Evolutionary conservation across 2,329 filamentous ascomycete genomes (phyloP).

Genomic region (Pestalotiopsis sp.): DNA sequence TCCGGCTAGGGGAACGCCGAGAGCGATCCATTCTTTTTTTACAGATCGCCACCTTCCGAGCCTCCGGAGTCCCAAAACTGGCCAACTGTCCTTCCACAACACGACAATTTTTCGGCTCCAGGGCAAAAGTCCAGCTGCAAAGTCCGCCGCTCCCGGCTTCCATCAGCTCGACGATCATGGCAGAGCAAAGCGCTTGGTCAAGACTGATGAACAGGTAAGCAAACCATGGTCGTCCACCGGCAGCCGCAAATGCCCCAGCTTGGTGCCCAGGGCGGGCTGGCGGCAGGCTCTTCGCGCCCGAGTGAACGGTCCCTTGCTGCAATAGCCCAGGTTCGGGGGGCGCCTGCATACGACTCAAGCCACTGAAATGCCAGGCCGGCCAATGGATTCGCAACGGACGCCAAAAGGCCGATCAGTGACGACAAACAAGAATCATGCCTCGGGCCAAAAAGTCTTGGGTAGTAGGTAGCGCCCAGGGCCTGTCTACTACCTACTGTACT

Average conservation of each 20-base stretch:
- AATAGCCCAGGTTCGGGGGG: not conserved
- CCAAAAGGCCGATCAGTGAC: not conserved
- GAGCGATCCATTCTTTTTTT: conserved; percentile 1
- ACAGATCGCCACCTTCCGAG: conserved; percentile 1
- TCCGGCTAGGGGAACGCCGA: conserved; percentile 1
- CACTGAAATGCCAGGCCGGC: not conserved
- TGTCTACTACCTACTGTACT: not conserved
- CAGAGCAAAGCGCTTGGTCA: not conserved
- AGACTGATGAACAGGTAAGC: not conserved
- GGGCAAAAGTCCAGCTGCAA: not conserved
- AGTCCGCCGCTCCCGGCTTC: not conserved
- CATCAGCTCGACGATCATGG: not conserved
- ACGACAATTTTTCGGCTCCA: not conserved
- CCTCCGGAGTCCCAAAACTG: not conserved
- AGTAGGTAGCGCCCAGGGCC: not conserved
- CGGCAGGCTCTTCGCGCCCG: not conserved
- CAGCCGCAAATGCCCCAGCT: not conserved
- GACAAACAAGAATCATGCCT: conserved; percentile 1
- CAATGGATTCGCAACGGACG: not conserved
- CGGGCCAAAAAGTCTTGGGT: not conserved
- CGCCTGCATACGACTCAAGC: not conserved
- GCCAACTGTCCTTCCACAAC: not conserved
- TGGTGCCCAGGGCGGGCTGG: not conserved
- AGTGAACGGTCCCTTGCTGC: conserved; percentile 1
- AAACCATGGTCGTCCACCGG: not conserved